Base-by-base conservation (phyloP, 148 eudicot genomes). In the Nepenthes mirabilis region DNA sequence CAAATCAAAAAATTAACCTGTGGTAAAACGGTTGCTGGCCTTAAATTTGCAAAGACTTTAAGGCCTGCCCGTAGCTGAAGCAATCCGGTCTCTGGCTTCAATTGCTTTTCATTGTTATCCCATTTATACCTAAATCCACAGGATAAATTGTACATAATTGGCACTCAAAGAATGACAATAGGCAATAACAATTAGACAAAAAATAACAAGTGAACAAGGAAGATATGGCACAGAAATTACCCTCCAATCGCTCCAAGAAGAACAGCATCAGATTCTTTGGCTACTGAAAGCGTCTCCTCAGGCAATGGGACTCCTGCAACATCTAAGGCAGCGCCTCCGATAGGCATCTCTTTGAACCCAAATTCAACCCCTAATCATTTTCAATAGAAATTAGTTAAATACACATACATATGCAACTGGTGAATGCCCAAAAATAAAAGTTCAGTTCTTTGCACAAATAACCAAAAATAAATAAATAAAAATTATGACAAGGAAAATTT, bases 211-310 rank as follows among this genome's bases (percentile, higher is more conserved):
- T 52, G 14, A 5, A 52, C n/a, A 32, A 11, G 32, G 0, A 23
- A 23, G 23, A 23, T 23, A 52, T 11, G 63, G 36, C 3, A 11
- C 10, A 14, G 52, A 50, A 11, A 14, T 69, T 71, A 91, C 97
- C 97, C 97, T 64, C 97, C 95, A 69, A 91, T 91, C 11, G 96
- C 98, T 57, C 96, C 98, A 43, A 91, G 93, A 69, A 91, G 98
- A 71, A 91, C 82, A 36, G 98, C 98, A 76, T 88, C 95, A 14
- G 98, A 85, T 66, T 78, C 78, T 75, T 80, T 83, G 40, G 94
- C 91, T 48, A 70, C 71, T 0, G 75, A 74, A 58, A 88, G 91
- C 47, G 98, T 91, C 77, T 91, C 98, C 34, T 88, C 94, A 9
- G 98, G 98, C 73, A 93, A 71, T 35, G 98, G 95, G 65, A 93